Evolutionary conservation across 75 land plant genomes (phyloP), one percentile per base, ranked within the genome.

Genomic region (Sequoiadendron giganteum): DNA sequence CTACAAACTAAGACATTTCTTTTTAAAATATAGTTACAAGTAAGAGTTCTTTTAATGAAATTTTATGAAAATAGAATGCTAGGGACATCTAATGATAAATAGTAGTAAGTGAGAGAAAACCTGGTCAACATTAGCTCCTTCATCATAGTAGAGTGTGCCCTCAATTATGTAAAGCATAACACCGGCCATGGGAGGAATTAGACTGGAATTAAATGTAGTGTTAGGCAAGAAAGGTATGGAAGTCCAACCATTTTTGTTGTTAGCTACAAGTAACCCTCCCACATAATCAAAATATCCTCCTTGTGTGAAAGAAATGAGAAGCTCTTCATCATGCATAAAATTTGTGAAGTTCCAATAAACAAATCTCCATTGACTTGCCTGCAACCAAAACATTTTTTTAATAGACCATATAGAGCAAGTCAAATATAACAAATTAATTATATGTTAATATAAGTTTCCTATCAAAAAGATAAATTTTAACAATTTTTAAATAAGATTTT

Each of bases 351-450:
- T 88, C 47, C 86, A 84, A 39, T 91, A 91, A 40, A 91, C 58
- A 30, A 85, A 86, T 39, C 92, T 87, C 14, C 89, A 84, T 86
- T 88, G 89, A 36, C 90, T 89, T n/a, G 88, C 92, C 92, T 91
- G 21, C 21, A 25, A 82, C 13, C 45, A 55, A 85, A 58, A 84
- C 6, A 2, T 3, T 5, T 5, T 18, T 58, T 47, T 47, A 42
- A 3, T 42, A 3, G 43, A 42, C 10, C 3, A 55, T 55, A 15
- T 52, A 54, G 10, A 13, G 2, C 14, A 13, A 54, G 56, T 14
- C 61, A 58, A 58, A 58, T 19, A 19, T 58, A 58, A 3, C 25
- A 58, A 55, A 13, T 55, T 55, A 55, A 48, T 48, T 18, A 55
- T 55, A 14, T 55, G 58, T 55, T 5, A 55, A 55, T 55, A 55